These are phyloP conservation scores for Heritiera littoralis DNA, from an alignment of 345 rosid genomes.

Conservation along the genomic window DNA sequence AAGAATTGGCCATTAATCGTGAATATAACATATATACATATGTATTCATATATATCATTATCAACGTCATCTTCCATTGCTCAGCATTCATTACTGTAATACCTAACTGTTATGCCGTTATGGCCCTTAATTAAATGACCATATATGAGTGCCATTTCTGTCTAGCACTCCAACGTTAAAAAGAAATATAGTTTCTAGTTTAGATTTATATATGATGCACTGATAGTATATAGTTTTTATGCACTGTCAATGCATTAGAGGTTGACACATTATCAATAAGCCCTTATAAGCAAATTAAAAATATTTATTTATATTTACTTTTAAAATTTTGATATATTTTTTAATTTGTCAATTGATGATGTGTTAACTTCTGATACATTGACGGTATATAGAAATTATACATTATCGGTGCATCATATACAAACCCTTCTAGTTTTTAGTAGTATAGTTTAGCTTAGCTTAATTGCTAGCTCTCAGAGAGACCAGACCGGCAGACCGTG, in stretches of 20 bases:
- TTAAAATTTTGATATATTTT: no score
- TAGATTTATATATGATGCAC: neutral
- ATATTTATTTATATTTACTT: no score
- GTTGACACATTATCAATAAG: no score
- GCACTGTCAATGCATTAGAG: no score
- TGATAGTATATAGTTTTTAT: no score
- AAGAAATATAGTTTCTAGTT: neutral
- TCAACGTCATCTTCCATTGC: neutral
- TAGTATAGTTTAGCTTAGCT: neutral
- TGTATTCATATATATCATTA: neutral
- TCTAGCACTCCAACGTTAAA: neutral
- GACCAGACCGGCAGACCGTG: neutral
- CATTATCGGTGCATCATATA: no score
- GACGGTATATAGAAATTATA: no score
- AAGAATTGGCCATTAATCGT: no score
- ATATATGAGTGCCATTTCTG: neutral
- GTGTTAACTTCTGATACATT: no score
- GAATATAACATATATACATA: neutral
- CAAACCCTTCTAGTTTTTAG: neutral
- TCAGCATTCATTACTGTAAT: neutral
- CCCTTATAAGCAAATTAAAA: no score
- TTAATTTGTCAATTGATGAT: no score
- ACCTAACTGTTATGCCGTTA: slow-evolving; percentile 17
- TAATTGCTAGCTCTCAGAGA: neutral
- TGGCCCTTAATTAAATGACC: neutral